Base-by-base conservation (phyloP, 305 asterid genomes). In the Fraxinus nigra region DNA sequence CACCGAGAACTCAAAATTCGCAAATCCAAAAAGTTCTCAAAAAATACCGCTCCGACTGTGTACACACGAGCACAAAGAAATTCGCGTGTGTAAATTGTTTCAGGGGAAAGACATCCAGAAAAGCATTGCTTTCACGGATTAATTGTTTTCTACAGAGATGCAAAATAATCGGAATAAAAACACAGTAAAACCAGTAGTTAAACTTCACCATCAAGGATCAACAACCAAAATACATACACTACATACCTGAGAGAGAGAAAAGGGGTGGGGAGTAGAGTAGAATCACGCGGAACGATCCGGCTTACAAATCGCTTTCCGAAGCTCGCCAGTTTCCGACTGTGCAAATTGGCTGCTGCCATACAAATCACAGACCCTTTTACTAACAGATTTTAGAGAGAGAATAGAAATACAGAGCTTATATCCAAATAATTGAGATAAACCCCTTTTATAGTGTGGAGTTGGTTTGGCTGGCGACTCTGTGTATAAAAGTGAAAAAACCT, bases 271-370 rank as follows among this genome's bases (percentile, higher is more conserved):
- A 77, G 9, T 28, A 72, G 32, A 26, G 72, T 72, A 24, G 80
- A 32, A 73, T 46, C 79, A 32, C 82, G 37, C 77, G 85, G 79
- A 78, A 84, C 85, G 89, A 91, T 88, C 91, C 81, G 92, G 38
- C 82, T 85, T 46, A 82, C 83, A n/a, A 92, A 76, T 72, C 88
- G 92, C 80, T 88, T 93, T 70, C 94, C 94, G 5, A 93, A 86
- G 85, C 78, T 89, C 81, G 82, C 90, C 79, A 91, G 82, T 87
- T 89, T 89, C 70, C 92, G 87, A 82, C 84, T 54, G 82, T 84
- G 92, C 86, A 86, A 85, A 88, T 85, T 87, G 89, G 93, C 90
- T 81, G 75, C 75, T 69, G 97, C 97, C 97, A 92, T 92, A 87
- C 92, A 91, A 91, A 38, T 67, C 0, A 79, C 80, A 33, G 54